These are phyloP conservation scores for Haplosporangium sp. DNA, from an alignment of 371 early-diverging fungal genomes.

Conservation along the genomic window DNA sequence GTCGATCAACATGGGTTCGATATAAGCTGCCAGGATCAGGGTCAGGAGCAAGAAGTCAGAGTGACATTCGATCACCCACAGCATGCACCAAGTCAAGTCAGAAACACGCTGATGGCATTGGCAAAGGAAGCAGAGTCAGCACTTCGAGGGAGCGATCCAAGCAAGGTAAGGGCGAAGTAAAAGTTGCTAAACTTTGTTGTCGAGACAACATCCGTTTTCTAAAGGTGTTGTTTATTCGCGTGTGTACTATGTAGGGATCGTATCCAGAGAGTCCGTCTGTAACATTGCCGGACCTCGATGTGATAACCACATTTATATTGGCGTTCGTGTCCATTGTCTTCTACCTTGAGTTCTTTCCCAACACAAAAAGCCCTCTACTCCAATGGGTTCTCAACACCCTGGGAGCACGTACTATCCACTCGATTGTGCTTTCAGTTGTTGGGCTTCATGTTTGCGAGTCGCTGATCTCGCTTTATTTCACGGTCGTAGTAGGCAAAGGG, in stretches of 20 bases:
- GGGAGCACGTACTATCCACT: constrained; percentile 20
- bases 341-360: constrained; percentile 45
- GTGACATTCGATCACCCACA: constrained; percentile 39
- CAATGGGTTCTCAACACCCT: constrained; percentile 22
- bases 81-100: constrained; percentile 38
- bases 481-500: constrained; percentile 30
- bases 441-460: constrained; percentile 23
- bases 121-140: constrained; percentile 42
- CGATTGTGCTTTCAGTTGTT: constrained; percentile 4
- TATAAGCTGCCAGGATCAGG: constrained; percentile 21
- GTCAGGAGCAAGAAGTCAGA: constrained; percentile 37
- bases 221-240: background rate
- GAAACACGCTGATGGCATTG: constrained; percentile 20
- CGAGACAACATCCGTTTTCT: background rate
- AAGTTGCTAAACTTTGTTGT: no score
- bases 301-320: background rate
- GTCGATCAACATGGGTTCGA: constrained; percentile 42
- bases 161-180: constrained; percentile 22
- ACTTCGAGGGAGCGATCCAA: constrained; percentile 24
- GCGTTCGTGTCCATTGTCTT: background rate
- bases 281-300: constrained; percentile 15
- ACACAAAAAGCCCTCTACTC: constrained; percentile 30
- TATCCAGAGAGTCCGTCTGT: constrained; percentile 40
- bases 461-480: constrained; percentile 32
- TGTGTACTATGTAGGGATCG: constrained; percentile 6